Evolutionary conservation across 176 grass and related monocot species (phyloP).

Genomic region (Triticum timopheevii): DNA sequence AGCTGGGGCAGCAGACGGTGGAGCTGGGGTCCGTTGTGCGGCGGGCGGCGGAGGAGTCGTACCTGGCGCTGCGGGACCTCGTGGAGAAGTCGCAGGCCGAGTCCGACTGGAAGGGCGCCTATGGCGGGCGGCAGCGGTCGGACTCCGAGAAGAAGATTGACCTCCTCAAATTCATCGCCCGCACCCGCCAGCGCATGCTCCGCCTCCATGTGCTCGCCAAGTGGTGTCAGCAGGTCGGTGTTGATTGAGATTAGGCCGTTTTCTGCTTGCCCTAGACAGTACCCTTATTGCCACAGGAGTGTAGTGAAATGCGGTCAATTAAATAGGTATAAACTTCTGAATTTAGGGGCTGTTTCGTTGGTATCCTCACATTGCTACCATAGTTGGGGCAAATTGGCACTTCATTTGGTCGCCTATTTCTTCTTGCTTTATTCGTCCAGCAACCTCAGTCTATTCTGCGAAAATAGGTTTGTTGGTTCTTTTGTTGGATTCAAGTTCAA

Average conservation of each 20-base stretch:
- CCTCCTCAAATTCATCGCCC: conserved; percentile 93
- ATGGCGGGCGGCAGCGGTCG: conserved; percentile 54
- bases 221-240: conserved; percentile 94
- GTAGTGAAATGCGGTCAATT: not conserved
- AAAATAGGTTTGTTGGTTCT: conserved; percentile 8
- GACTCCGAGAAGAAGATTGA: conserved; percentile 99
- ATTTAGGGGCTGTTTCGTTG: not conserved
- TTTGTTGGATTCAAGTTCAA: not conserved
- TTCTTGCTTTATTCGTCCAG: not conserved
- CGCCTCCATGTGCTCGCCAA: conserved; percentile 97
- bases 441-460: not conserved
- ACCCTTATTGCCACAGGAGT: not conserved
- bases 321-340: not conserved
- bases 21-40: conserved; percentile 83
- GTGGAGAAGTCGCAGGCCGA: conserved; percentile 73
- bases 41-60: conserved; percentile 85
- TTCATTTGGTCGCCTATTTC: not conserved
- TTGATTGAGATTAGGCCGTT: not conserved
- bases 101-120: conserved; percentile 49
- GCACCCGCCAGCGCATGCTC: conserved; percentile 96
- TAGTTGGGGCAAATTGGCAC: not conserved
- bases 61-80: conserved; percentile 90
- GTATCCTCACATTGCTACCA: not conserved
- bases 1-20: conserved; percentile 89
- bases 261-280: not conserved